phyloP scores from a whole-genome alignment of 345 rosid species.

The Alliaria petiolata region DNA sequence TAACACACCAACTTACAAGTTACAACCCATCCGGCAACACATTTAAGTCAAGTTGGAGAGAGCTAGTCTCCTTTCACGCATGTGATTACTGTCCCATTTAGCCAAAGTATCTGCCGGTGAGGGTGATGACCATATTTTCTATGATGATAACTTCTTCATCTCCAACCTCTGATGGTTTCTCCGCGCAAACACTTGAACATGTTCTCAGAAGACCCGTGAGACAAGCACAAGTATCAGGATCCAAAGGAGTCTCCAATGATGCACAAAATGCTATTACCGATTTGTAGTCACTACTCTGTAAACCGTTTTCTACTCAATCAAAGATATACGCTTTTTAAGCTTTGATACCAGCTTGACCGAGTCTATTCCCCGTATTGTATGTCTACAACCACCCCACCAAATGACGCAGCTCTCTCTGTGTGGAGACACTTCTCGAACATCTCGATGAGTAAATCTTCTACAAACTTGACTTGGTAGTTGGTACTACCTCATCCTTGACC shows the following conservation, averaged over 20 bases:
- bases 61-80: no score
- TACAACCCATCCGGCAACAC: no score
- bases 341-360: slow-evolving; percentile 54
- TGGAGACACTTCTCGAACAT: no score
- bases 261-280: slow-evolving; percentile 83
- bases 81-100: slow-evolving; percentile 38
- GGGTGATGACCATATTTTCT: slow-evolving; percentile 69
- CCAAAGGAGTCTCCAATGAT: slow-evolving; percentile 63
- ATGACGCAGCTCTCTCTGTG: no score
- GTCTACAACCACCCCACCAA: no score
- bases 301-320: slow-evolving; percentile 34
- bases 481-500: no score
- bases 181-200: slow-evolving; percentile 64
- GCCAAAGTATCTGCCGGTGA: slow-evolving; percentile 69
- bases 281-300: slow-evolving; percentile 47
- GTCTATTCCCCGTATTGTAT: no score
- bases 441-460: no score
- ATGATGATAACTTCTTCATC: slow-evolving; percentile 52
- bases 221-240: slow-evolving; percentile 60
- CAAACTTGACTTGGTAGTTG: no score
- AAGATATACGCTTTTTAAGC: slow-evolving; percentile 55
- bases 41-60: no score
- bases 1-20: no score
- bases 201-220: slow-evolving; percentile 62
- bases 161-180: slow-evolving; percentile 34